Evolutionary conservation across 352 stramenopile genomes (phyloP), one percentile per base, ranked within the genome.

Genomic region (Globisporangium rhizosaccharum): DNA sequence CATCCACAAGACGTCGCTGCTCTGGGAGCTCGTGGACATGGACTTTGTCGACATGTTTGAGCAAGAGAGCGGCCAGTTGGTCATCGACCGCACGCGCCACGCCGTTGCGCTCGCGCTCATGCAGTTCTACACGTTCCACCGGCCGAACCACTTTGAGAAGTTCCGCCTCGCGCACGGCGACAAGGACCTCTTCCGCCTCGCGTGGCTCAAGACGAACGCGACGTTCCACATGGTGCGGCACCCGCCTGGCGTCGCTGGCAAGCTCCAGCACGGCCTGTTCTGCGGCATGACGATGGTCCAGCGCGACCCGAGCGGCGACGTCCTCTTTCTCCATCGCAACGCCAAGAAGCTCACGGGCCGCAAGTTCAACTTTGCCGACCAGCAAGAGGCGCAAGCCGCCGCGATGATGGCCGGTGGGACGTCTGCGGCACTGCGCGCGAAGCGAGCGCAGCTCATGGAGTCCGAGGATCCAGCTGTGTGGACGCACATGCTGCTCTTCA

Each of bases 401-500:
- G 17, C 57, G 88, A 36, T 50, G 87, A 11, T 88, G 78, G 77
- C 53, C 79, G 59, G 33, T 8, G 33, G 33, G 8, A 39, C 33
- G 33, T 39, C 33, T 39, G 33, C 33, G 33, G 33, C 28, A 33
- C 28, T 33, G 28, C 28, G 28, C n/a, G 33, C 28, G 26, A 37
- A 11, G 4, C 51, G 36, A 33, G 59, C 36, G 47, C 30, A 46
- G 42, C 36, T n/a, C 20, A 59, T 65, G 33, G 36, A 59, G 71
- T 75, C 57, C 53, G 66, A 30, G 25, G 76, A 86, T 36, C 70
- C 76, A 25, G 63, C 70, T n/a, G 75, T 87, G 53, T 87, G 80
- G 75, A 90, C 83, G 6, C 80, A 90, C 46, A 42, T 92, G 50
- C 53, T 84, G 52, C 73, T 75, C 20, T 83, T 92, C 65, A 78